Evolutionary conservation across 768 basidiomycete species (phyloP).

Genomic region (Dentipellis fragilis): DNA sequence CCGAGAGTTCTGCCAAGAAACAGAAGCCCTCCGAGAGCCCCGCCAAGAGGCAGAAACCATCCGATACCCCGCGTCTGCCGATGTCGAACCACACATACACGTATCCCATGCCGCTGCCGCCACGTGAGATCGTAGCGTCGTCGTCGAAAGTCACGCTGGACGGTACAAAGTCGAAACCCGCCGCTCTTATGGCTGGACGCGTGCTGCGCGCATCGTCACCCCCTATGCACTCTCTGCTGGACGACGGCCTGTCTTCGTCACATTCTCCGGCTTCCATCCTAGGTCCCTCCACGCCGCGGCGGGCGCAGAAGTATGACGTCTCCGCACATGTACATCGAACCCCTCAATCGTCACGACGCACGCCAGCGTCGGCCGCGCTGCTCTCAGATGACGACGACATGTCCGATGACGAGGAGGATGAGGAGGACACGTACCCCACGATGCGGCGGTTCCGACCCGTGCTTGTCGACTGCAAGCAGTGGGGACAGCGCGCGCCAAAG

Average conservation of each 20-base stretch:
- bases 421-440: conserved; percentile 3
- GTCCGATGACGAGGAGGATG: background rate
- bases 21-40: conserved; percentile 6
- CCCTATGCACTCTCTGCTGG: background rate
- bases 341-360: conserved; percentile 6
- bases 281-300: conserved; percentile 11
- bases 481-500: conserved; percentile 11
- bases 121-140: background rate
- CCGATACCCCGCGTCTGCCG: background rate
- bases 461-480: conserved; percentile 11
- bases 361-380: background rate
- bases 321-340: conserved; percentile 4
- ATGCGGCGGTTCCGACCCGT: conserved; percentile 12
- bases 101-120: conserved; percentile 1
- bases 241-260: background rate
- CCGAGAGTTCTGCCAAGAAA: conserved; percentile 10
- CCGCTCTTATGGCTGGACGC: background rate
- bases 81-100: background rate
- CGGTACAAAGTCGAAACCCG: background rate
- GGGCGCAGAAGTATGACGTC: background rate
- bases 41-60: background rate
- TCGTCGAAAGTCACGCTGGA: conserved; percentile 5
- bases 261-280: conserved; percentile 6
- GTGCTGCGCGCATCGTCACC: background rate
- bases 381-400: background rate